A percentile compares a stretch with the other conserved stretches of the same genome.
Evolutionary conservation across 805 yeast genomes (phyloP).

Genomic region (Pichia exigua): DNA sequence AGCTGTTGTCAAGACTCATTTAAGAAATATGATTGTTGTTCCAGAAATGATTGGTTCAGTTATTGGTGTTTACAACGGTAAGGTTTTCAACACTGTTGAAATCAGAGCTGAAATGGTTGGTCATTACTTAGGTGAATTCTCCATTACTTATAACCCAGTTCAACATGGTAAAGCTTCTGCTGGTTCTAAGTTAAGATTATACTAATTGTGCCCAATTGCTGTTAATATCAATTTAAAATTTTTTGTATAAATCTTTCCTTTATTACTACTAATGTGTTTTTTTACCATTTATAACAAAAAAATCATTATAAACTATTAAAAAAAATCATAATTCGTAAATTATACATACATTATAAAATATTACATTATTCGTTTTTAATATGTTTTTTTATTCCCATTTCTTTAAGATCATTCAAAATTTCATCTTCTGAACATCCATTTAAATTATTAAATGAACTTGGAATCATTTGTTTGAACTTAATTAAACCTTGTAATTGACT

Average conservation of each 20-base stretch:
- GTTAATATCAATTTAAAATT: background rate
- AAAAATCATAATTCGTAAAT: background rate
- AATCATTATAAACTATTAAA: background rate
- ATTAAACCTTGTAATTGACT: constrained; percentile 62
- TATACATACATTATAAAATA: background rate
- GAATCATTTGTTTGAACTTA: constrained; percentile 49
- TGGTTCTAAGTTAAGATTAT: constrained; percentile 32
- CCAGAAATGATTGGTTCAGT: constrained; percentile 99
- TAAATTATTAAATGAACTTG: constrained; percentile 67
- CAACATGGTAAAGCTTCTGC: constrained; percentile 74
- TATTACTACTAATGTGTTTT: constrained; percentile 1
- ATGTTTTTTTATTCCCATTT: constrained; percentile 38
- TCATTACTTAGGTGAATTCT: constrained; percentile 99
- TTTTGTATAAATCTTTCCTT: constrained; percentile 9
- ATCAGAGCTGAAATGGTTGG: constrained; percentile 99
- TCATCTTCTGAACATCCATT: constrained; percentile 64
- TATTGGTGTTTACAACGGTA: constrained; percentile 99
- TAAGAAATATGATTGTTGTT: constrained; percentile 96
- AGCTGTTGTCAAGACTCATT: constrained; percentile 95
- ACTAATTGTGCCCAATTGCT: constrained; percentile 18
- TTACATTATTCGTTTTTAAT: background rate
- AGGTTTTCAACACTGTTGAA: constrained; percentile 98
- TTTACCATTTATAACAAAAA: background rate
- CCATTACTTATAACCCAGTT: constrained; percentile 98
- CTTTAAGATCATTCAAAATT: constrained; percentile 60